Evolutionary conservation across 2,329 filamentous ascomycete species (phyloP).

Genomic region (Zelopaecilomyces penicillatus): DNA sequence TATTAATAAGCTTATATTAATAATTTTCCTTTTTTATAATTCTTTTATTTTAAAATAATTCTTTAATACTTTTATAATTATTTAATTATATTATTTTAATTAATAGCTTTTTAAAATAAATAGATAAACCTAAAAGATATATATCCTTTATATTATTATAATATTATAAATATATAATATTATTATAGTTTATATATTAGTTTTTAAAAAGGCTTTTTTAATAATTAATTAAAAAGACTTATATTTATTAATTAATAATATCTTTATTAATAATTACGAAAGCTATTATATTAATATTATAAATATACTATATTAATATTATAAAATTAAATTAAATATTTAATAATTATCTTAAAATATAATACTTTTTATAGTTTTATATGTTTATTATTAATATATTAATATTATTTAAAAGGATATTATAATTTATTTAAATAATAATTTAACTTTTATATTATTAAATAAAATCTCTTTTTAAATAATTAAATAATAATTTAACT

Average conservation of each 20-base stretch:
- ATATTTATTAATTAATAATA: neutral
- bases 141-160: too few species aligned
- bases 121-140: conserved; percentile 1
- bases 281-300: neutral
- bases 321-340: neutral
- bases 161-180: too few species aligned
- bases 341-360: neutral
- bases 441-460: too few species aligned
- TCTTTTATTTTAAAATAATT: neutral
- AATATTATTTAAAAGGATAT: too few species aligned
- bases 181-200: too few species aligned
- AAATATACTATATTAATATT: neutral
- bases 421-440: neutral
- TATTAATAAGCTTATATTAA: conserved; percentile 1
- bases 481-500: too few species aligned
- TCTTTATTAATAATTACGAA: neutral
- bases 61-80: neutral
- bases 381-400: neutral
- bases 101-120: neutral
- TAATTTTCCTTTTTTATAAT: neutral
- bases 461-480: too few species aligned
- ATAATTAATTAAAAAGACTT: too few species aligned
- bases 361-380: neutral
- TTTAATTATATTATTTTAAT: conserved; percentile 2
- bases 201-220: too few species aligned